Evolutionary conservation across 2,329 filamentous ascomycete species (phyloP), one percentile per base, ranked within the genome.

Genomic region (Fusarium sacchari): DNA sequence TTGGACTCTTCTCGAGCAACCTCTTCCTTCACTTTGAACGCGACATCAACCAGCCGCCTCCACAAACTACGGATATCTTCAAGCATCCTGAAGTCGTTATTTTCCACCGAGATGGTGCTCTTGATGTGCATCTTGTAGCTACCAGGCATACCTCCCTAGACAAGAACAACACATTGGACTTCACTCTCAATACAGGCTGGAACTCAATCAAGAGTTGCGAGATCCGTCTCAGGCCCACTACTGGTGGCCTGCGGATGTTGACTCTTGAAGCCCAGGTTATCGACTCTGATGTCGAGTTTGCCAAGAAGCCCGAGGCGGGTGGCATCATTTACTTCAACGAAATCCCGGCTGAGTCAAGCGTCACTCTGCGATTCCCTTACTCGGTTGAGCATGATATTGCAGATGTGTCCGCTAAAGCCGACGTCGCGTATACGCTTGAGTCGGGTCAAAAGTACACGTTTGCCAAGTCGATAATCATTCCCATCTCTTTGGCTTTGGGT

Each of bases 401-500:
- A 7, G 91, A 91, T 40, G 88, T 98, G 3, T 88, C 90, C 1
- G 86, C 96, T 62, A 92, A 91, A 70, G 83, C 96, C n/a, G 95
- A 97, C 72, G 86, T 95, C 15, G 86, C 85, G 2, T 97, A 96
- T 78, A 88, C 88, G 5, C 95, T 93, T 0, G 85, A 90, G 1
- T 83, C 89, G 6, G 93, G 91, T 6, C 86, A 84, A 13, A 74
- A 77, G 15, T 83, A 79, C 60, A 76, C 71, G 55, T 77, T 83
- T 56, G 81, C 82, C 43, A 84, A 83, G 55, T 76, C 78, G 7
- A 93, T 94, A 72, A 89, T 87, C 7, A 86, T 97, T 26, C 88
- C 91, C 6, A 92, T 96, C 4, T 88, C 93, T 3, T 86, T 99
- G 9, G 94, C 94, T 0, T 87, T 99, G 7, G 95, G 96, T 7